These are phyloP conservation scores for Litsea cubeba DNA, from an alignment of 164 flowering plant genomes.

Conservation along the genomic window DNA sequence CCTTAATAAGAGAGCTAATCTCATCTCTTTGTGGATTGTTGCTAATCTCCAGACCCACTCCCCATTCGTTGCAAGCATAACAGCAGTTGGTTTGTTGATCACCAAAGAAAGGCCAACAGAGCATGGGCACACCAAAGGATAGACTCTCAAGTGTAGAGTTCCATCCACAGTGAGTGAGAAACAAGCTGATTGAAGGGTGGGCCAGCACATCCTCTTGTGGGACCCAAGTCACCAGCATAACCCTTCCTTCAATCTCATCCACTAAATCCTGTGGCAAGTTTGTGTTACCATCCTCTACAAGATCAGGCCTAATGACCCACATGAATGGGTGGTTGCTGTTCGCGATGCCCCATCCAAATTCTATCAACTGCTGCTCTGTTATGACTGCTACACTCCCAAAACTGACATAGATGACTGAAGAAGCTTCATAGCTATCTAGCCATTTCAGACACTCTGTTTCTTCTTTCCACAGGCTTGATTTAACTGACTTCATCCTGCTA, in stretches of 20 bases:
- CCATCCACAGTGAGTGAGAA: constrained; percentile 18
- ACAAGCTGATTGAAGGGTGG: constrained; percentile 10
- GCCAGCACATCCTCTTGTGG: constrained; percentile 12
- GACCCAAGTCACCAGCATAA: constrained; percentile 4
- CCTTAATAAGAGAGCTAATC: constrained; percentile 2
- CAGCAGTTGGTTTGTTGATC: constrained; percentile 15
- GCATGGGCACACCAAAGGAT: constrained; percentile 16
- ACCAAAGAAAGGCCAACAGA: constrained; percentile 17
- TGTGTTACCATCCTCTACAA: background rate
- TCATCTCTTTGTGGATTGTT: no score
- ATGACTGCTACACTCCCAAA: constrained; percentile 12
- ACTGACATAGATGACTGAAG: constrained; percentile 16
- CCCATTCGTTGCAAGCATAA: constrained; percentile 4
- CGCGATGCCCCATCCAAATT: constrained; percentile 10
- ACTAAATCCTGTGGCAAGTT: constrained; percentile 6
- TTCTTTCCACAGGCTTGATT: constrained; percentile 6
- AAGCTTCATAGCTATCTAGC: constrained; percentile 4
- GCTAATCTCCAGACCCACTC: constrained; percentile 1
- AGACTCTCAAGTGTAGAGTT: constrained; percentile 18
- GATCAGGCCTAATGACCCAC: constrained; percentile 10
- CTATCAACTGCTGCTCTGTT: constrained; percentile 3
- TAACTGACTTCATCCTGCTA: background rate
- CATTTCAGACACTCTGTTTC: constrained; percentile 10
- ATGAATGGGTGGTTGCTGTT: constrained; percentile 3
- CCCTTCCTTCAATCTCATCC: constrained; percentile 2